Base-by-base conservation (phyloP, 345 rosid species). In the Hibiscus syriacus region DNA sequence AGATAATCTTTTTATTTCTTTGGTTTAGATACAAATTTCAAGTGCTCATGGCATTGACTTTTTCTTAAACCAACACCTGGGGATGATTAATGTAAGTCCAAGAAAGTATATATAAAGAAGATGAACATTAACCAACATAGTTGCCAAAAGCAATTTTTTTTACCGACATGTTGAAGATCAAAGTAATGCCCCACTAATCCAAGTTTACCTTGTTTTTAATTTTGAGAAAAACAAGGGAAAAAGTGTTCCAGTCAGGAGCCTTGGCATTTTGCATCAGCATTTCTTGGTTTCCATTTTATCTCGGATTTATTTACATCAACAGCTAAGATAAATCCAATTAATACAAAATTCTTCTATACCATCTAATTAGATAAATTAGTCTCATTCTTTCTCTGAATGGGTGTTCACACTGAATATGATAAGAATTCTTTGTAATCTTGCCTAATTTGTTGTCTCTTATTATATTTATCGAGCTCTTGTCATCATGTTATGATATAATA, bases 201-300 rank as follows among this genome's bases (percentile, higher is more conserved):
- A 39, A 38, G 57, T 32, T 20, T 43, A 19, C 19, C 6, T 66
- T 4, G 6, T 17, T 3, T 68, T 17, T 11, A 1, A 22, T 46
- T 14, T 22, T 53, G 4, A 30, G 4, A 27, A 30, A 56, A 27
- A 23, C 2, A 12, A 43, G 13, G 16, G 13, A 43, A 12, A 50
- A 19, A 9, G 50, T 39, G 66, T 20, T 38, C 52, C 52, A 39
- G n/a, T 25, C 49, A 27, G 49, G 55, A n/a, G 55, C 6, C 27
- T 36, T 36, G 48, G 48, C 48, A 60, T 60, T 60, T 60, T 39
- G 43, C 55, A 41, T 68, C 29, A 19, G 41, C 64, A 39, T n/a
- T 2, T 6, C 32, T 62, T 12, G 66, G 25, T 34, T 63, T 63
- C 52, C 30, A 41, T 63, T 62, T 62, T 62, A 50, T 62, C 34